A percentile compares a stretch with the other conserved stretches of the same genome.
Conservation (phyloP, 352 stramenopile genomes). For the Phytophthora uliginosa region DNA sequence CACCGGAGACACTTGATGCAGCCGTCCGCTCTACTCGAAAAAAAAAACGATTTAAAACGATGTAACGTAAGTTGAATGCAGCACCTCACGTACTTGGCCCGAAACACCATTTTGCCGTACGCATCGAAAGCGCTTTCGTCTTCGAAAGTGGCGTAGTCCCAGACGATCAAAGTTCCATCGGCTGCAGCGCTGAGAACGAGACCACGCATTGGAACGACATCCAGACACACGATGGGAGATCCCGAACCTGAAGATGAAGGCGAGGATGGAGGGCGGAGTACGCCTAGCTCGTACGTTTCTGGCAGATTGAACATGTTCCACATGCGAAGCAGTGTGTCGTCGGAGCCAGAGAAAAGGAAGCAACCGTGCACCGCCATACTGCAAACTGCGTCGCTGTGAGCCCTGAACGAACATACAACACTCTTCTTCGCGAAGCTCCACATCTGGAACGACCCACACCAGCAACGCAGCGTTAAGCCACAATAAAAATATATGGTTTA, state of each 20-base stretch:
- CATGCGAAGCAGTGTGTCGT: slow-evolving; percentile 69
- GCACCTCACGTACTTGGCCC: slow-evolving; percentile 40
- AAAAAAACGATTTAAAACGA: not conserved
- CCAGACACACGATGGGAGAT: slow-evolving; percentile 64
- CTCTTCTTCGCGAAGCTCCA: slow-evolving; percentile 65
- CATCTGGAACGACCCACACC: slow-evolving; percentile 36
- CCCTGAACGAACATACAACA: slow-evolving; percentile 58
- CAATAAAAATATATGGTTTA: not conserved
- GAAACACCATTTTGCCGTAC: slow-evolving; percentile 57
- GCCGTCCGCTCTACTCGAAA: slow-evolving; percentile 33
- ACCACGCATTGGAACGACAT: slow-evolving; percentile 47
- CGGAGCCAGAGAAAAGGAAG: slow-evolving; percentile 84
- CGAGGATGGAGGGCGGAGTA: slow-evolving; percentile 49
- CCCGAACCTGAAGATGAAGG: slow-evolving; percentile 44
- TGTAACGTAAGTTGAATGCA: not conserved
- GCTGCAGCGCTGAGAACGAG: slow-evolving; percentile 56
- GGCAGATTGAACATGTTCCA: slow-evolving; percentile 69
- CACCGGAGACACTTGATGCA: slow-evolving; percentile 43
- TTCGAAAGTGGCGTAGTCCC: slow-evolving; percentile 67
- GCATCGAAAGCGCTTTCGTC: slow-evolving; percentile 48
- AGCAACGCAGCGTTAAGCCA: not conserved
- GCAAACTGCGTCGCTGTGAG: slow-evolving; percentile 60
- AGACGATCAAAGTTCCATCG: slow-evolving; percentile 70
- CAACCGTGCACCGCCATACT: slow-evolving; percentile 69
- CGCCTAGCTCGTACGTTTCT: slow-evolving; percentile 66